phyloP scores from a whole-genome alignment of 208 protist species.

The Naegleria gruberi region DNA sequence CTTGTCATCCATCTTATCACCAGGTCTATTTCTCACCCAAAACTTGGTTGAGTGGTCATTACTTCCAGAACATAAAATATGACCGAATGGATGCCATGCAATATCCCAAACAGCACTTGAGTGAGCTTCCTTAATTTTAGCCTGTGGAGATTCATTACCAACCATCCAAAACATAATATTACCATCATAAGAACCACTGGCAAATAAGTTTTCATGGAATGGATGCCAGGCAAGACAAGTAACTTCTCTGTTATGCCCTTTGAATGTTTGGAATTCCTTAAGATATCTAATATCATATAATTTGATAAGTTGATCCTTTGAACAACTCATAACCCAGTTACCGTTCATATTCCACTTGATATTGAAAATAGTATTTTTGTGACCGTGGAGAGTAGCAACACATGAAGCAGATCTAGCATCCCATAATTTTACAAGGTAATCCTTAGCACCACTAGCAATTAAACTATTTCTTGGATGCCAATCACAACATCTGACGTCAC shows the following conservation, averaged over 20 bases:
- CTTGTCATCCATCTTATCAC: slow-evolving; percentile 9
- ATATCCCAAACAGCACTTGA: slow-evolving; percentile 59
- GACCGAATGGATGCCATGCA: slow-evolving; percentile 75
- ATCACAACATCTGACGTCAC: slow-evolving; percentile 62
- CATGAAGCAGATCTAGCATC: slow-evolving; percentile 51
- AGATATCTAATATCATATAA: slow-evolving; percentile 68
- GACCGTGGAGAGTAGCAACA: slow-evolving; percentile 52
- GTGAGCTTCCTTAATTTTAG: slow-evolving; percentile 46
- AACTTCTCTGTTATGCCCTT: slow-evolving; percentile 64
- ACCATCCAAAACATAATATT: slow-evolving; percentile 66
- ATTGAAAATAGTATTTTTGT: slow-evolving; percentile 53
- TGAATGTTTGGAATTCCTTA: slow-evolving; percentile 57
- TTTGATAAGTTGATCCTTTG: slow-evolving; percentile 53
- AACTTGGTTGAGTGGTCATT: slow-evolving; percentile 18
- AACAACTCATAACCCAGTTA: slow-evolving; percentile 60
- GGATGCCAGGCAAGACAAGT: slow-evolving; percentile 65
- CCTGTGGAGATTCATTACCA: slow-evolving; percentile 31
- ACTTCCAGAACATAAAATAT: slow-evolving; percentile 47
- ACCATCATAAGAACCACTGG: slow-evolving; percentile 57
- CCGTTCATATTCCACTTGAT: slow-evolving; percentile 63
- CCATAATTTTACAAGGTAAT: slow-evolving; percentile 72
- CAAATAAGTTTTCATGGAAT: slow-evolving; percentile 64
- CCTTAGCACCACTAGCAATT: slow-evolving; percentile 59
- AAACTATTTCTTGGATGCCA: slow-evolving; percentile 74
- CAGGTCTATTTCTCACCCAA: slow-evolving; percentile 19